Evolutionary conservation across 225 moss, liverwort and hornwort species (phyloP).

Genomic region (Antitrichia curtipendula): DNA sequence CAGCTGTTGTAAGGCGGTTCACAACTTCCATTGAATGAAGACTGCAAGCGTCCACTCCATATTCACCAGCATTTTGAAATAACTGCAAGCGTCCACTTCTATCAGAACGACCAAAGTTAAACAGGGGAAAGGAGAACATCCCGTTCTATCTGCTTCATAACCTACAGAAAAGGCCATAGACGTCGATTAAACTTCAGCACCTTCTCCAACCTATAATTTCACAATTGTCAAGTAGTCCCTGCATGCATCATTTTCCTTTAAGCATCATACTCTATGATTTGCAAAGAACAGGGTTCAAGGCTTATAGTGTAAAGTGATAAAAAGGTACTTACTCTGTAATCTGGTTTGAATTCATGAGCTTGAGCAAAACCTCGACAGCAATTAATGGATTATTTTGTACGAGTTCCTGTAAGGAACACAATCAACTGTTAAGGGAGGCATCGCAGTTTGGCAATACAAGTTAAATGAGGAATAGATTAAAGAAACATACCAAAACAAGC

Average conservation of each 20-base stretch:
- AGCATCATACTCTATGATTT: not conserved
- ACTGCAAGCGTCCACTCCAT: conserved; percentile 84
- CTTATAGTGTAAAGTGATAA: not conserved
- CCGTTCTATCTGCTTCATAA: not conserved
- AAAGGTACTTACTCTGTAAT: conserved; percentile 44
- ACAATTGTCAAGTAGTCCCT: not conserved
- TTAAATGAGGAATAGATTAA: not conserved
- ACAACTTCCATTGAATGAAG: conserved; percentile 74
- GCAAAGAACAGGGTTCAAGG: not conserved
- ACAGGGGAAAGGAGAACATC: not conserved
- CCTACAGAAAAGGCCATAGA: not conserved
- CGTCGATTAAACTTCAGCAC: not conserved
- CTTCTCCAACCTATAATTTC: not conserved
- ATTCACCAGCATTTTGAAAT: conserved; percentile 58
- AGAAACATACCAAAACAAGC: not conserved
- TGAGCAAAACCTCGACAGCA: conserved; percentile 63
- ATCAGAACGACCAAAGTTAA: not conserved
- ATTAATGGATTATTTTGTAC: conserved; percentile 66
- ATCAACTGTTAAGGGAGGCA: not conserved
- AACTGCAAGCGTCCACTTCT: conserved; percentile 19
- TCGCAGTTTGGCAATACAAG: not conserved
- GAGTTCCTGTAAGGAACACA: conserved; percentile 27
- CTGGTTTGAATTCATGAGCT: conserved; percentile 70
- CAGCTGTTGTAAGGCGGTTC: conserved; percentile 57
- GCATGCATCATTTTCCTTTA: not conserved